Conservation (phyloP, 345 rosid genomes). For the Salix koriyanagi region DNA sequence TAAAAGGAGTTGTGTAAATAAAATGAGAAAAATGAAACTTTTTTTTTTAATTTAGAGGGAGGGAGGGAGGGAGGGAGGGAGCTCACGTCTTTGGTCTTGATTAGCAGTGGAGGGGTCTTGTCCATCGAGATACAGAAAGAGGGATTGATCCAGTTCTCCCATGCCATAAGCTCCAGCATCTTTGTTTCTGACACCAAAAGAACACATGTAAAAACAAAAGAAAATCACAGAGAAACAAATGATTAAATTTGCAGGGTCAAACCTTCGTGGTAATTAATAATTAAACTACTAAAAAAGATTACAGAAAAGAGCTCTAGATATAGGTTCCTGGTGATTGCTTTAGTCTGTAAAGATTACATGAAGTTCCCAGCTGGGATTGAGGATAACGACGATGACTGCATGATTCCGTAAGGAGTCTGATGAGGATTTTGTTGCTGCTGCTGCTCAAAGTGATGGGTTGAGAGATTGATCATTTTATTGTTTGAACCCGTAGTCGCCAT, state of each 20-base stretch:
- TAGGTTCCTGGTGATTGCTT: constrained; percentile 1
- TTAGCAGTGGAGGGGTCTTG: constrained; percentile 58
- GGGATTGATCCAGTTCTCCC: constrained; percentile 94
- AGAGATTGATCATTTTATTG: constrained; percentile 28
- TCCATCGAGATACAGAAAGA: constrained; percentile 89
- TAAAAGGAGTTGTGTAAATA: background rate
- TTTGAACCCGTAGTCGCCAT: constrained; percentile 39
- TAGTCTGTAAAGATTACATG: constrained; percentile 43
- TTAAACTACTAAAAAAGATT: background rate
- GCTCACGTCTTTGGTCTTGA: constrained; percentile 77
- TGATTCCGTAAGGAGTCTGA: constrained; percentile 49
- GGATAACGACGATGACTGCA: constrained; percentile 46
- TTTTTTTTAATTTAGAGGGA: background rate
- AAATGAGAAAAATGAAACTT: background rate
- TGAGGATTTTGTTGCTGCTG: constrained; percentile 25
- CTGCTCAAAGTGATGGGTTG: constrained; percentile 24
- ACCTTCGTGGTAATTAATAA: background rate
- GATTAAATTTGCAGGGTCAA: background rate
- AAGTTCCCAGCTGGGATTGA: constrained; percentile 45
- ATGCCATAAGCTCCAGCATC: constrained; percentile 53
- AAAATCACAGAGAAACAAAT: background rate
- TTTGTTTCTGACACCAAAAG: constrained; percentile 33
- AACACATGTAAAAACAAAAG: background rate
- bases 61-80: background rate
- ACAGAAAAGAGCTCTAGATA: background rate